A percentile compares a stretch with the other conserved stretches of the same genome.
Conservation (phyloP, 1,139 yeast genomes). For the Scheffersomyces cryptocercus region DNA sequence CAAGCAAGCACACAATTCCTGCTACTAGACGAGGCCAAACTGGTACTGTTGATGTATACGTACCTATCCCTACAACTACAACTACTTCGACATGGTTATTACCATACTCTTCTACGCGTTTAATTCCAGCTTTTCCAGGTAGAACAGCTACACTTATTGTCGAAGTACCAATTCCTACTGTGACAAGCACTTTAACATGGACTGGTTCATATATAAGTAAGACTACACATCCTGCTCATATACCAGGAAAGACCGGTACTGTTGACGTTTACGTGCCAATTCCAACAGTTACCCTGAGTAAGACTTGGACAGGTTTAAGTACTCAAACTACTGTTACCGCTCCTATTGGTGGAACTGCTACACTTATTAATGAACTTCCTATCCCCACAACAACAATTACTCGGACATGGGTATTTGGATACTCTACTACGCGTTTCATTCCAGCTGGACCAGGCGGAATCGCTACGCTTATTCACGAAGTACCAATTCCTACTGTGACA, state of each 20-base stretch:
- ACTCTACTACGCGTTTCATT: too few species aligned
- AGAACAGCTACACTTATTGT: conserved; percentile 18
- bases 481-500: conserved; percentile 21
- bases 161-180: conserved; percentile 19
- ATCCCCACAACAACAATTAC: conserved; percentile 4
- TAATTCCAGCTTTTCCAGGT: conserved; percentile 3
- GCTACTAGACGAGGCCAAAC: conserved; percentile 13
- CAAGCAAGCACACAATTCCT: conserved; percentile 11
- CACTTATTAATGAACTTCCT: conserved; percentile 8
- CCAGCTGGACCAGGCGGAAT: too few species aligned
- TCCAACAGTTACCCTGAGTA: conserved; percentile 14
- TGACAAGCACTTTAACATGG: conserved; percentile 17
- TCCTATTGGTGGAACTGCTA: conserved; percentile 9
- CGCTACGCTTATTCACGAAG: conserved; percentile 17
- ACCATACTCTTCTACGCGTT: conserved; percentile 2
- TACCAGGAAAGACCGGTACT: conserved; percentile 17
- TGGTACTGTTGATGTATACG: conserved; percentile 17
- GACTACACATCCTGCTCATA: conserved; percentile 11
- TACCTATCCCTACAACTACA: conserved; percentile 14
- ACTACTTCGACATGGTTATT: conserved; percentile 13
- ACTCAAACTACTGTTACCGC: conserved; percentile 8
- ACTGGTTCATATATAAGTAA: conserved; percentile 12
- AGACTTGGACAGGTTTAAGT: conserved; percentile 11
- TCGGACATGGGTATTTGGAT: too few species aligned
- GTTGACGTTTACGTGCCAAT: conserved; percentile 16